phyloP scores from a whole-genome alignment of 1,284 basidiomycete genomes.

The Ganoderma multipileum region DNA sequence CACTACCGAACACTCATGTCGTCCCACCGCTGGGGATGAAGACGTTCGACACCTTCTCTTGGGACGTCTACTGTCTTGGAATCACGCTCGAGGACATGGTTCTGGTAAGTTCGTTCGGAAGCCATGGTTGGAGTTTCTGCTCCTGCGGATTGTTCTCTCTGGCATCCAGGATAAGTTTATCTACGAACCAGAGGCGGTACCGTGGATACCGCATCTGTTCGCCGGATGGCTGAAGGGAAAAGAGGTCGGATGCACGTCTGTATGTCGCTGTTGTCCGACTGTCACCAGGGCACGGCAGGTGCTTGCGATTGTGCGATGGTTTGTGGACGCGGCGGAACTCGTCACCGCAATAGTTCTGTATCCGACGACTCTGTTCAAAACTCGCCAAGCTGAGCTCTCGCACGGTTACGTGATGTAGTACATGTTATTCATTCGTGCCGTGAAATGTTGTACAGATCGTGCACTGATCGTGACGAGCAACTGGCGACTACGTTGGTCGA shows the following conservation, averaged over 20 bases:
- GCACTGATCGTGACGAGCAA: too few relatives aligned
- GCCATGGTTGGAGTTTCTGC: not conserved
- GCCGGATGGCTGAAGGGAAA: not conserved
- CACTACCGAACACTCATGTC: not conserved
- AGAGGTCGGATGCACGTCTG: not conserved
- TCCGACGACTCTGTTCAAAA: not conserved
- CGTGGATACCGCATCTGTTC: not conserved
- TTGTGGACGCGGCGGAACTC: not conserved
- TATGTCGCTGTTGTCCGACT: not conserved
- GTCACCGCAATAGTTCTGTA: not conserved
- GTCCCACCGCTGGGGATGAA: not conserved
- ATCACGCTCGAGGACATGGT: not conserved
- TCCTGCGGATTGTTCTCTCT: not conserved
- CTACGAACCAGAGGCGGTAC: not conserved
- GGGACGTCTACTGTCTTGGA: constrained; percentile 1
- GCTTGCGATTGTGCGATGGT: not conserved
- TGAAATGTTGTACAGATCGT: too few relatives aligned
- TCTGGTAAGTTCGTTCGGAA: not conserved
- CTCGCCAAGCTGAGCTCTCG: not conserved
- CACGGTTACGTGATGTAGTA: not conserved
- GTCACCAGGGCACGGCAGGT: not conserved
- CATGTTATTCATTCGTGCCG: too few relatives aligned
- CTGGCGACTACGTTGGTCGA: too few relatives aligned
- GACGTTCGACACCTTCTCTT: not conserved
- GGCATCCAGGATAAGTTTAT: not conserved